Conservation (phyloP, 1,284 basidiomycete species). For the Pisolithus thermaeus region DNA sequence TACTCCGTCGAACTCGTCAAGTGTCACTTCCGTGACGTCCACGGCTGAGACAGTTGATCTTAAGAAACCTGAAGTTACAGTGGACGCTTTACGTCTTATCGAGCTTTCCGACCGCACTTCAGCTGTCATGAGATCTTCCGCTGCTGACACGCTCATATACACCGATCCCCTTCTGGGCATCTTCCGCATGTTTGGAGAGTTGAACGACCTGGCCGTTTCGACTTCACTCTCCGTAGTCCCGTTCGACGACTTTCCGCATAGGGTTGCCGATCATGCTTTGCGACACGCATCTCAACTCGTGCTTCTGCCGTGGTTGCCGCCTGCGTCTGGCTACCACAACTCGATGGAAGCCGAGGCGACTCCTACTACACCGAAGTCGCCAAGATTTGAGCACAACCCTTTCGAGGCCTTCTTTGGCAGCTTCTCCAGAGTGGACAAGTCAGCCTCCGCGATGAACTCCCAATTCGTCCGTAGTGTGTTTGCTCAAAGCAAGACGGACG, state of each 20-base stretch:
- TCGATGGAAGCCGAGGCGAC: slow-evolving; percentile 31
- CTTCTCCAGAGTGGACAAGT: slow-evolving; percentile 33
- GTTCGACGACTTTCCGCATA: slow-evolving; percentile 63
- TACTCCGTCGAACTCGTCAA: slow-evolving; percentile 6
- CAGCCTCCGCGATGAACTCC: slow-evolving; percentile 56
- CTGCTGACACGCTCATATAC: slow-evolving; percentile 64
- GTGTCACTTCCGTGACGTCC: slow-evolving; percentile 3
- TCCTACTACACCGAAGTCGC: slow-evolving; percentile 20
- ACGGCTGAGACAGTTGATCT: slow-evolving; percentile 6
- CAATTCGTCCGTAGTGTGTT: slow-evolving; percentile 82
- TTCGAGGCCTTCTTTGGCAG: slow-evolving; percentile 54
- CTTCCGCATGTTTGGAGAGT: slow-evolving; percentile 74
- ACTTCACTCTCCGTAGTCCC: slow-evolving; percentile 56
- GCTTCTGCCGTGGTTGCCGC: slow-evolving; percentile 71
- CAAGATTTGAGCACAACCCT: slow-evolving; percentile 34
- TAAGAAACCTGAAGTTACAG: slow-evolving; percentile 30
- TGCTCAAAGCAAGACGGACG: slow-evolving; percentile 55
- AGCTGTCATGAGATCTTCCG: slow-evolving; percentile 69
- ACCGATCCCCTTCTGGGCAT: slow-evolving; percentile 80
- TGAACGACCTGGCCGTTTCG: slow-evolving; percentile 65
- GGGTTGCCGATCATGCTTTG: slow-evolving; percentile 61
- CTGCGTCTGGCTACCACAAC: slow-evolving; percentile 1
- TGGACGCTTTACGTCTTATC: slow-evolving; percentile 81
- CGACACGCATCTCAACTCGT: slow-evolving; percentile 67
- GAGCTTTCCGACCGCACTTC: slow-evolving; percentile 56